phyloP scores from a whole-genome alignment of 805 yeast genomes.

The Candida adriatica region DNA sequence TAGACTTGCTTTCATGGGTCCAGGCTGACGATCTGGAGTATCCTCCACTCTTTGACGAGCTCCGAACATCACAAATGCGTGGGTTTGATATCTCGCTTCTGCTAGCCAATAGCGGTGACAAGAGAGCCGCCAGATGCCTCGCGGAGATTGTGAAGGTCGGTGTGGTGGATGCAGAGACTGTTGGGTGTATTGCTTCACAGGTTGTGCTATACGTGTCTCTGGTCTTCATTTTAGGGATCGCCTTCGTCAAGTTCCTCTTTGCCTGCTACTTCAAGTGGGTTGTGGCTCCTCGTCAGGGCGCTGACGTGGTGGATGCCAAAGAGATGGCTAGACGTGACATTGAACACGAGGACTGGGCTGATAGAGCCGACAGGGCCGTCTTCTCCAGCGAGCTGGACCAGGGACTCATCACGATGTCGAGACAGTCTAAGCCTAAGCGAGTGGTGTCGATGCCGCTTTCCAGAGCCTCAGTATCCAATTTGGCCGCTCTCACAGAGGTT shows the following conservation, averaged over 20 bases:
- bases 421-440: conserved; percentile 21
- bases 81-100: conserved; percentile 82
- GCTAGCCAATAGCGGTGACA: conserved; percentile 55
- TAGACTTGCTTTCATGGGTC: conserved; percentile 72
- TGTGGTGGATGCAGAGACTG: conserved; percentile 75
- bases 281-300: conserved; percentile 76
- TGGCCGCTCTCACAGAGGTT: conserved; percentile 22
- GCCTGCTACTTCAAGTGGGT: conserved; percentile 91
- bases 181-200: conserved; percentile 90
- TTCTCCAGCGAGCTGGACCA: conserved; percentile 24
- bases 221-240: conserved; percentile 78
- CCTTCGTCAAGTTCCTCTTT: conserved; percentile 65
- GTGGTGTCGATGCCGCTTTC: conserved; percentile 62
- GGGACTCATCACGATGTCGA: conserved; percentile 5
- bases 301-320: conserved; percentile 50
- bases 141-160: conserved; percentile 87
- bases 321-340: conserved; percentile 57
- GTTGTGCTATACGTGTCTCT: conserved; percentile 77
- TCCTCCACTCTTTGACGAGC: conserved; percentile 62
- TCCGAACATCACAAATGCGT: conserved; percentile 47
- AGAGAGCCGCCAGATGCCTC: conserved; percentile 73
- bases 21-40: conserved; percentile 59
- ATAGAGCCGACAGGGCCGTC: no score
- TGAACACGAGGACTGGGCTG: conserved; percentile 82
- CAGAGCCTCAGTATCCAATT: conserved; percentile 31